A percentile compares a stretch with the other conserved stretches of the same genome.
Evolutionary conservation across 257 asterid species (phyloP).

Genomic region (Solanum megistacrolobum): DNA sequence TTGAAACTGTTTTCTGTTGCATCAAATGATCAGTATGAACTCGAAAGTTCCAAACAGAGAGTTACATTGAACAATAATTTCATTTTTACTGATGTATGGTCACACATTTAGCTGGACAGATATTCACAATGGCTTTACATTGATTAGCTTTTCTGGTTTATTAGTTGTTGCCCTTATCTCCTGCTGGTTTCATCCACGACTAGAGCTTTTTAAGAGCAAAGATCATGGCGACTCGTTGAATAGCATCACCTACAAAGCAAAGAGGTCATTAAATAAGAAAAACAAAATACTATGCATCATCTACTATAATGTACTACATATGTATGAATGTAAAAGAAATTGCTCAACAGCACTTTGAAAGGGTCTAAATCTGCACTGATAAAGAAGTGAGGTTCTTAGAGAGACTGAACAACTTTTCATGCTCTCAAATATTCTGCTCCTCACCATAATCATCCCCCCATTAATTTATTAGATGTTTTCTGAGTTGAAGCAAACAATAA

Average conservation of each 20-base stretch:
- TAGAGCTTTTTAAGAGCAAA: slow-evolving; percentile 5
- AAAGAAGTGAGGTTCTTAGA: not conserved
- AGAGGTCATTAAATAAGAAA: not conserved
- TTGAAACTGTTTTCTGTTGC: not conserved
- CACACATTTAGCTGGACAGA: not conserved
- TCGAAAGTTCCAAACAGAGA: not conserved
- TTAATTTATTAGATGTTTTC: not conserved
- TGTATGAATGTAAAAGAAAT: not conserved
- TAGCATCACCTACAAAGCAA: slow-evolving; percentile 61
- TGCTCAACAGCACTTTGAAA: not conserved
- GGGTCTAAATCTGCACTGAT: not conserved
- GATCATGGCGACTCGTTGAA: slow-evolving; percentile 64
- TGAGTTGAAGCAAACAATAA: not conserved
- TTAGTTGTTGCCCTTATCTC: slow-evolving; percentile 5
- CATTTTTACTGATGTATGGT: not conserved
- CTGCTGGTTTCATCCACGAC: slow-evolving; percentile 24
- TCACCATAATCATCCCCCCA: not conserved
- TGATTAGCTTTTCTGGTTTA: slow-evolving; percentile 4
- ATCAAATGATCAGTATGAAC: not conserved
- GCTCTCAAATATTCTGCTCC: not conserved
- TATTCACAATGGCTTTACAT: slow-evolving; percentile 48
- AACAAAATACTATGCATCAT: not conserved
- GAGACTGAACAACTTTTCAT: not conserved
- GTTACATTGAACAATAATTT: not conserved
- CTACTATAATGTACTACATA: not conserved